Conservation (phyloP, 805 yeast genomes). For the Diddensiella caesifluorescens region DNA sequence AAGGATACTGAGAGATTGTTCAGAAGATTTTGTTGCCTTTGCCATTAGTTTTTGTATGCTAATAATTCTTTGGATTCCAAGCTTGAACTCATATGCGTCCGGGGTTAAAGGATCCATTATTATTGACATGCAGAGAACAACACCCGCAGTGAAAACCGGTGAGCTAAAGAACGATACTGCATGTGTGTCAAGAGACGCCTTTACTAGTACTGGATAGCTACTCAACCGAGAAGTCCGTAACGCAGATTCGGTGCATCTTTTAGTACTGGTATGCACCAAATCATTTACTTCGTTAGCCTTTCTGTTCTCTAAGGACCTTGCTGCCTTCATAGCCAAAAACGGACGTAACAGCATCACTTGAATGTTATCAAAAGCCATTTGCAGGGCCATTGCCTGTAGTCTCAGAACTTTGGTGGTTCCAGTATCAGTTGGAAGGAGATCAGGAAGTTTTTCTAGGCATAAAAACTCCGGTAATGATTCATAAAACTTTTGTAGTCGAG, state of each 20-base stretch:
- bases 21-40: conserved; percentile 1
- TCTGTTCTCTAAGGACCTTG: conserved; percentile 4
- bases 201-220: conserved; percentile 7
- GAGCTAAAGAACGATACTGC: conserved; percentile 13
- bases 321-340: conserved; percentile 11
- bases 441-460: conserved; percentile 9
- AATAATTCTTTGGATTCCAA: conserved; percentile 10
- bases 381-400: conserved; percentile 11
- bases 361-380: conserved; percentile 13
- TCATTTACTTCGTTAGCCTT: conserved; percentile 7
- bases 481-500: conserved; percentile 9
- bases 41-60: conserved; percentile 11
- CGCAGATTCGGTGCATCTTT: conserved; percentile 10
- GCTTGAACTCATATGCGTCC: conserved; percentile 7
- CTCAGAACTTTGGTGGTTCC: conserved; percentile 5
- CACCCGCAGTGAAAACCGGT: conserved; percentile 14
- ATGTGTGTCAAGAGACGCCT: conserved; percentile 11
- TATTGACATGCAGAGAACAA: conserved; percentile 13
- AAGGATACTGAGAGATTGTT: conserved; percentile 10
- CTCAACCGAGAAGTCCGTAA: conserved; percentile 8
- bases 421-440: conserved; percentile 2
- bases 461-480: conserved; percentile 9
- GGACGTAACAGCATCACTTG: conserved; percentile 13
- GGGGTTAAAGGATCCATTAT: conserved; percentile 14
- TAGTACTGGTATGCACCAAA: conserved; percentile 9